These are phyloP conservation scores for Apiospora marii DNA, from an alignment of 2,329 filamentous ascomycete genomes.

Conservation along the genomic window DNA sequence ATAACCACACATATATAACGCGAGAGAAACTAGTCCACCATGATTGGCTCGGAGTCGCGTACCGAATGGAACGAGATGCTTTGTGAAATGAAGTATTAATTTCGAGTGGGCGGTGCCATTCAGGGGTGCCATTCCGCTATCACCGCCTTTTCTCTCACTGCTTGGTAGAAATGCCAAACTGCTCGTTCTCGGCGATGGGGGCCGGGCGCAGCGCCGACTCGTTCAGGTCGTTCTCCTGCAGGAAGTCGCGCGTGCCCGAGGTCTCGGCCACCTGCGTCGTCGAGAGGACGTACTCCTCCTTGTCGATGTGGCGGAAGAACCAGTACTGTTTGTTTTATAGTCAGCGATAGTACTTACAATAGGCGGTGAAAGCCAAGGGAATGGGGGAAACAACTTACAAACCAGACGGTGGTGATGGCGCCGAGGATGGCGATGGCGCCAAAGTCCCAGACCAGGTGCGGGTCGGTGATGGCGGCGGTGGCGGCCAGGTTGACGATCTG, in stretches of 20 bases:
- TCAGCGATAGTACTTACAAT: not conserved
- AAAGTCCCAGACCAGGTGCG: slow-evolving; percentile 58
- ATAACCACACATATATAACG: not conserved
- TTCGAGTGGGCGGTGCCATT: too few species aligned
- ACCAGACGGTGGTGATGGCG: slow-evolving; percentile 50
- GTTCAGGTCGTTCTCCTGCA: slow-evolving; percentile 52
- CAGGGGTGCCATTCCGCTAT: too few species aligned
- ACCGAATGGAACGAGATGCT: not conserved
- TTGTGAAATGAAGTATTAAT: too few species aligned
- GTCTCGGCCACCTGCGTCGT: slow-evolving; percentile 45
- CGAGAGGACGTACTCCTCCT: slow-evolving; percentile 51
- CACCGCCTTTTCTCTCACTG: not conserved
- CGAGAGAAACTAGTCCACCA: not conserved
- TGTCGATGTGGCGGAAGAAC: slow-evolving; percentile 55
- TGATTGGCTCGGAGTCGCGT: not conserved
- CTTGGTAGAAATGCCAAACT: slow-evolving; percentile 46
- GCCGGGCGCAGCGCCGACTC: slow-evolving; percentile 39
- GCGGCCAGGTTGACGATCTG: slow-evolving; percentile 54
- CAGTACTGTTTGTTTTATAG: slow-evolving; percentile 41
- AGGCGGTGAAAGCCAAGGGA: not conserved
- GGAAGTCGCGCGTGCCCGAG: slow-evolving; percentile 48
- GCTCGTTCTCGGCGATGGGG: slow-evolving; percentile 43
- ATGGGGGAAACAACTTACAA: slow-evolving; percentile 34
- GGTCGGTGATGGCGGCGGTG: slow-evolving; percentile 55
- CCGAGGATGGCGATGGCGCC: slow-evolving; percentile 56